Evolutionary conservation across 2,329 filamentous ascomycete species (phyloP), one percentile per base, ranked within the genome.

Genomic region (Hymenoscyphus linearis): DNA sequence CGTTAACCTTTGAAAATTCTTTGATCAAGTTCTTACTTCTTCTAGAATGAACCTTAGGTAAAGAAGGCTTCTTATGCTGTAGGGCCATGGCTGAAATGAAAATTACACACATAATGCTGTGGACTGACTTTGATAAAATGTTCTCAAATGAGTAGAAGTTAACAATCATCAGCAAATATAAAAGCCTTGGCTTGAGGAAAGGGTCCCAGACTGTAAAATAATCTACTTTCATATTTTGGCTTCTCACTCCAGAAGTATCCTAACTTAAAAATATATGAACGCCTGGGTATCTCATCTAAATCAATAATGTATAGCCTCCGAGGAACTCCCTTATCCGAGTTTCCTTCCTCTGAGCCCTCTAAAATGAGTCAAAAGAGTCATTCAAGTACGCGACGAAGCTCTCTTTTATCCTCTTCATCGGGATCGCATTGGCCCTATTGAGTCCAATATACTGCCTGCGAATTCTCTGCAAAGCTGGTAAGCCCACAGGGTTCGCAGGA

Each of bases 401-500:
- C 71, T 85, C 82, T 63, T 81, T 78, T 68, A 89, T 79, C 67
- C 84, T 80, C 31, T 78, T 77, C 1, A 78, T 80, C 5, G 84
- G 60, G 79, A 76, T 54, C 78, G 85, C 62, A 84, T 92, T 71
- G 80, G 89, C 70, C 77, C 91, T 79, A 68, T 93, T 93, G 72
- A 96, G 74, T 4, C 81, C 83, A 68, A 93, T 86, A 75, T 90
- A 96, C 55, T 91, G 89, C 69, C 91, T 82, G 62, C 91, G 80
- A 67, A 93, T 77, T 65, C 91, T 81, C 76, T 96, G 91, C 66
- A 96, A 76, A 72, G 91, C 88, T 9, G 90, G 87, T 52, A 95
- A 72, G 1, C 87, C 87, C 56, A 91, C 76, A 64, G 84, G 85
- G 63, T 82, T 84, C 10, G 78, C 76, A 0, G 90, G 90, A 56